phyloP scores from a whole-genome alignment of 2,329 filamentous ascomycete genomes.

The Metarhizium sp. region DNA sequence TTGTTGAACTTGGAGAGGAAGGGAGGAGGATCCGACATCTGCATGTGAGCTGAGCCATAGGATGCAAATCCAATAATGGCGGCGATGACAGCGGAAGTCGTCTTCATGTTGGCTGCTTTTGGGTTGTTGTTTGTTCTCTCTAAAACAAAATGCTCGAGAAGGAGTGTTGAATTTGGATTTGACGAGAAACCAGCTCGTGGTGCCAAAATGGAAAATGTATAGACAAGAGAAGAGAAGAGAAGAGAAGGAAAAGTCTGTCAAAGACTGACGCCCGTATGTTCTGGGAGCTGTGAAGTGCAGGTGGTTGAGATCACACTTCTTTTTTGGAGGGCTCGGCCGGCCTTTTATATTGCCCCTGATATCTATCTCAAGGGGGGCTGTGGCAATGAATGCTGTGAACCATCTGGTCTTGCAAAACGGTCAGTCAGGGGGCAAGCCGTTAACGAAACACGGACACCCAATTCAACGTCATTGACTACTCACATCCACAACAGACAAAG shows the following conservation, averaged over 20 bases:
- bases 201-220: background rate
- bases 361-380: background rate
- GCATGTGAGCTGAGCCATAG: slow-evolving; percentile 44
- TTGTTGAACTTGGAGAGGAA: slow-evolving; percentile 44
- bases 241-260: slow-evolving; percentile 1
- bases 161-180: background rate
- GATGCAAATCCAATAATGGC: slow-evolving; percentile 32
- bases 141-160: background rate
- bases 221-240: background rate
- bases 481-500: no score
- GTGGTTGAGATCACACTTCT: background rate
- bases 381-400: background rate
- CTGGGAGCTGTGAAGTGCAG: background rate
- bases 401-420: background rate
- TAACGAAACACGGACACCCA: background rate
- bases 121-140: background rate
- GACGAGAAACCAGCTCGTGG: background rate
- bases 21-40: slow-evolving; percentile 43
- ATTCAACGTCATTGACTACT: background rate
- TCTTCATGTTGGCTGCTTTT: slow-evolving; percentile 26
- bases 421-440: background rate
- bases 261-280: background rate
- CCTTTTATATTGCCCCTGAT: background rate
- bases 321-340: background rate
- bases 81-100: slow-evolving; percentile 25